Conservation (phyloP, 306 rosid genomes). For the Lathyrus oleraceus region DNA sequence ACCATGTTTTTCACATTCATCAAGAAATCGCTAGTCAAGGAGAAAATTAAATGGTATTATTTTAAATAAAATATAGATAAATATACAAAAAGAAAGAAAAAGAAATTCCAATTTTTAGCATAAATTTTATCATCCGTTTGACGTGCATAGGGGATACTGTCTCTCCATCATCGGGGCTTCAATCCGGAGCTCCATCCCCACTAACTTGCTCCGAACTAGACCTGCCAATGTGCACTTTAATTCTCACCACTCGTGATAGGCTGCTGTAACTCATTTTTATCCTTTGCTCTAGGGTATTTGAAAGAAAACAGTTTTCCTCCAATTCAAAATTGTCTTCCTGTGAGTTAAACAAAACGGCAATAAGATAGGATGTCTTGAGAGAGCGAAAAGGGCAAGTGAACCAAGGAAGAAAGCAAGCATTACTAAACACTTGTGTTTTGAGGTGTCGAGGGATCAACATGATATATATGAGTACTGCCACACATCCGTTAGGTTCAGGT, state of each 20-base stretch:
- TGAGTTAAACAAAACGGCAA: not conserved
- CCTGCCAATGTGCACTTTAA: not conserved
- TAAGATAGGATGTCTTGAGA: not conserved
- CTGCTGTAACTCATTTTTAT: not conserved
- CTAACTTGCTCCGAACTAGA: not conserved
- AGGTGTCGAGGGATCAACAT: not conserved
- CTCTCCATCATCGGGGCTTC: not conserved
- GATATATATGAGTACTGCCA: not conserved
- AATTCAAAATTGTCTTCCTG: not conserved
- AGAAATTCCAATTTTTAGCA: not conserved
- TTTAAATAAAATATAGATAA: not conserved
- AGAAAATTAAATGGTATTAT: not conserved
- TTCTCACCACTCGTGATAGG: not conserved
- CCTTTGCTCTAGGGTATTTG: not conserved
- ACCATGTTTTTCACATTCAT: not conserved
- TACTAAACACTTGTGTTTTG: not conserved
- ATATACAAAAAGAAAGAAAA: not conserved
- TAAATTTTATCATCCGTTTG: not conserved
- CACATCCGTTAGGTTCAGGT: not conserved
- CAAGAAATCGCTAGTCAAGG: not conserved
- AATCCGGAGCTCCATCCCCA: not conserved
- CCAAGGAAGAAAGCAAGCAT: not conserved
- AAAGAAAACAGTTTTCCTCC: not conserved
- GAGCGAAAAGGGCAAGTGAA: not conserved
- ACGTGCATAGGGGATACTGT: not conserved